Conservation (phyloP, 805 yeast genomes). For the Geotrichum ghanense region DNA sequence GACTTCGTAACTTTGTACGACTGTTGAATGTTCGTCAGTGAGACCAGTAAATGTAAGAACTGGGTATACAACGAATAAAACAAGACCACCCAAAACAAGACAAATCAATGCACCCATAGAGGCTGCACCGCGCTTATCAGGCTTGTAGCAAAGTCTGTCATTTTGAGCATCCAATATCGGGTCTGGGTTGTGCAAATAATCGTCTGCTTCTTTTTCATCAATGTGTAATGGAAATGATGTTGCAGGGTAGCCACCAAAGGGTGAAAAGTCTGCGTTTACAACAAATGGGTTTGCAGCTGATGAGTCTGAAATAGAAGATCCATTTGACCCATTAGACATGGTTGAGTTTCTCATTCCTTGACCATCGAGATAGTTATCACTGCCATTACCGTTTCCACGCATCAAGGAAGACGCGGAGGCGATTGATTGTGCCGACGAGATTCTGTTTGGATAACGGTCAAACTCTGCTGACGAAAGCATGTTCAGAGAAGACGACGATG, state of each 20-base stretch:
- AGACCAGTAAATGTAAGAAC: constrained; percentile 75
- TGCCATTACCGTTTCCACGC: constrained; percentile 2
- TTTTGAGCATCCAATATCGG: constrained; percentile 84
- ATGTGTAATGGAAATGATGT: constrained; percentile 79
- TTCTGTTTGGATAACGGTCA: constrained; percentile 27
- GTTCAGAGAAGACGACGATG: constrained; percentile 15
- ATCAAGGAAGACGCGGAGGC: constrained; percentile 12
- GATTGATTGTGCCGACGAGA: constrained; percentile 16
- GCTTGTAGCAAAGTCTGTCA: constrained; percentile 33
- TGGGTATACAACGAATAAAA: constrained; percentile 71
- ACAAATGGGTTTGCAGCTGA: constrained; percentile 20
- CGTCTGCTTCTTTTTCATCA: constrained; percentile 93
- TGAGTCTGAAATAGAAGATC: constrained; percentile 6
- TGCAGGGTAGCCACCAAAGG: constrained; percentile 97
- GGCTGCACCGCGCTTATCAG: constrained; percentile 28
- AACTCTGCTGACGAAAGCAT: constrained; percentile 19
- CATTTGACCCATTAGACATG: constrained; percentile 13
- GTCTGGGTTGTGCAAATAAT: constrained; percentile 91
- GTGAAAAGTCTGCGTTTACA: constrained; percentile 36
- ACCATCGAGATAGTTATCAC: neutral
- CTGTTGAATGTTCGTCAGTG: constrained; percentile 18
- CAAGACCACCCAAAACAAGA: constrained; percentile 48
- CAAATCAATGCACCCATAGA: constrained; percentile 31
- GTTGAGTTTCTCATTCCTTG: constrained; percentile 11
- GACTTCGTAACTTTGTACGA: constrained; percentile 21